Evolutionary conservation across 371 early-diverging fungal genomes (phyloP), one percentile per base, ranked within the genome.

Genomic region (Chytridium lagenaria): DNA sequence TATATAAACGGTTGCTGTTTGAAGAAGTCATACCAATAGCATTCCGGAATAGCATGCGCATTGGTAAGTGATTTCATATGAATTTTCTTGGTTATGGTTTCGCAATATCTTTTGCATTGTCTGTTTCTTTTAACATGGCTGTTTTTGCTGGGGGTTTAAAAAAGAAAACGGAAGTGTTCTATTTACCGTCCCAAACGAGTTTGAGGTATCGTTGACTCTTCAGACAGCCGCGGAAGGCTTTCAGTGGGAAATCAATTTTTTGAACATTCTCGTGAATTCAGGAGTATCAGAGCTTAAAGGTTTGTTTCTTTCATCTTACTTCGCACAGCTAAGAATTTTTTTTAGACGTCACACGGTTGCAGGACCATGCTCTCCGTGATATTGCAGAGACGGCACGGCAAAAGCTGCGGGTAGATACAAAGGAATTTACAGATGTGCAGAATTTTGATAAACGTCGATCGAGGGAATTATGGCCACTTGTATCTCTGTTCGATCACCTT

Each of bases 181-280:
- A 2, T 81, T 83, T 34, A 37, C 68, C 16, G 79, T 78, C 26
- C 72, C 78, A 15, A 52, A 74, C 50, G 73, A 76, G 51, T 83
- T 80, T 64, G 72, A 79, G 65, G 71, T 83, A 3, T 51, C 81
- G 15, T 59, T 83, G 15, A 75, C 80, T 15, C 64, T 81, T n/a
- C 73, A 71, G 26, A 75, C 76, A 1, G 31, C 34, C 15, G 70
- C 55, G 31, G 30, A 37, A 15, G 16, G 10, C 15, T 40, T 75
- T 26, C 77, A 74, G 2, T 82, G 83, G 83, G 39, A 55, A 15
- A 66, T 80, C 22, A 69, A 78, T 15, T 78, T 77, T 22, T 37
- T 82, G 7, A 69, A 78, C 57, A 67, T 80, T 36, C 59, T 80
- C 1, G 79, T 78, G 2, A 68, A 77, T 26, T 76, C 77, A 16